Evolutionary conservation across 768 basidiomycete genomes (phyloP).

Genomic region (Scleroderma bovista): DNA sequence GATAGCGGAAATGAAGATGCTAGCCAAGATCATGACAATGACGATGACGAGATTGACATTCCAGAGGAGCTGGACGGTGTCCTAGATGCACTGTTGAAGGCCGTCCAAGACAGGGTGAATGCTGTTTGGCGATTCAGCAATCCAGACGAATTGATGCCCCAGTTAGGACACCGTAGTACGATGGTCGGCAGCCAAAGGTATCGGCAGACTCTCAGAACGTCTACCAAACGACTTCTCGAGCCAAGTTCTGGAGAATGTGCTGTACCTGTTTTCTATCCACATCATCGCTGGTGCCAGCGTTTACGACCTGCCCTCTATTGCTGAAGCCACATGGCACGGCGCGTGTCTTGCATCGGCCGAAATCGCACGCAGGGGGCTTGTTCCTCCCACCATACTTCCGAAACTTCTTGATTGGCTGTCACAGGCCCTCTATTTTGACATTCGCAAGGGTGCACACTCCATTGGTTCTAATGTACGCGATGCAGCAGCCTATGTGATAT

Average conservation of each 20-base stretch:
- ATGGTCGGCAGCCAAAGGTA: constrained; percentile 90
- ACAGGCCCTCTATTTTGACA: constrained; percentile 88
- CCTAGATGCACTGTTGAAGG: constrained; percentile 65
- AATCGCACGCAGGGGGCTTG: constrained; percentile 77
- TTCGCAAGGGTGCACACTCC: constrained; percentile 87
- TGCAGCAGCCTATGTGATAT: constrained; percentile 88
- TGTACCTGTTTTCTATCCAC: constrained; percentile 74
- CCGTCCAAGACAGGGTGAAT: constrained; percentile 76
- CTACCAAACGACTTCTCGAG: constrained; percentile 68
- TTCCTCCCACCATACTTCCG: constrained; percentile 51
- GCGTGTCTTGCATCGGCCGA: constrained; percentile 90
- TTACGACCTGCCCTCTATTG: constrained; percentile 68
- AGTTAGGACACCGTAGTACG: constrained; percentile 88
- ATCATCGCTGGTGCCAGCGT: constrained; percentile 56
- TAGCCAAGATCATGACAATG: constrained; percentile 10
- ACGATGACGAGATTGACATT: constrained; percentile 52
- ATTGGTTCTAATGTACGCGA: constrained; percentile 94
- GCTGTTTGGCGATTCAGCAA: constrained; percentile 2
- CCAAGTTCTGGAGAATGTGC: constrained; percentile 79
- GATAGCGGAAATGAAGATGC: constrained; percentile 6
- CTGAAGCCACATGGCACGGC: constrained; percentile 93
- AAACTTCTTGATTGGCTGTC: constrained; percentile 73
- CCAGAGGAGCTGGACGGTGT: constrained; percentile 74
- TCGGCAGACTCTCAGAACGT: constrained; percentile 78
- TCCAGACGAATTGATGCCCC: constrained; percentile 1